These are phyloP conservation scores for Mycena vulgaris DNA, from an alignment of 768 basidiomycete species.

Conservation along the genomic window DNA sequence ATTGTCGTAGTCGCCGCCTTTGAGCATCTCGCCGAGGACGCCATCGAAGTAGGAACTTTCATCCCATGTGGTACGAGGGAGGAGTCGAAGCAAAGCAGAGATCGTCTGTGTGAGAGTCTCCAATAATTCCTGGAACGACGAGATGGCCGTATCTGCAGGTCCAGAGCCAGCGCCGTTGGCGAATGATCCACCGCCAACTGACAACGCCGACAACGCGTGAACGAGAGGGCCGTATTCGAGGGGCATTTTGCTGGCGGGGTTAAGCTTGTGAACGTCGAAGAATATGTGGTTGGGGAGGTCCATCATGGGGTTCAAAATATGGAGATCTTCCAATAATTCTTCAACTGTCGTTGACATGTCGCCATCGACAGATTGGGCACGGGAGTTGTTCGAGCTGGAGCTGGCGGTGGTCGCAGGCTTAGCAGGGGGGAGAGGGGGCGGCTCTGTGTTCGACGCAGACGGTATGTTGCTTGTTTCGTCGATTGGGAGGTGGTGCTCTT, in stretches of 20 bases:
- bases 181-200: constrained; percentile 88
- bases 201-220: constrained; percentile 88
- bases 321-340: constrained; percentile 79
- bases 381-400: constrained; percentile 70
- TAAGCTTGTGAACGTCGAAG: constrained; percentile 80
- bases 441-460: constrained; percentile 66
- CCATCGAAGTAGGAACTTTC: constrained; percentile 92
- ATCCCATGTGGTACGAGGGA: constrained; percentile 92
- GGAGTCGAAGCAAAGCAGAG: constrained; percentile 86
- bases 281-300: constrained; percentile 80
- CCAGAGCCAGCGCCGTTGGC: constrained; percentile 88
- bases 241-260: constrained; percentile 84
- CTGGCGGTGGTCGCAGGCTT: constrained; percentile 52
- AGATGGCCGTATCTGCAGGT: constrained; percentile 92
- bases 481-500: constrained; percentile 50
- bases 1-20: constrained; percentile 91
- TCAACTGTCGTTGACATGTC: constrained; percentile 67
- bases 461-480: constrained; percentile 61
- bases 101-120: constrained; percentile 94
- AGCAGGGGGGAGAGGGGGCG: constrained; percentile 53
- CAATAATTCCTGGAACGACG: constrained; percentile 90
- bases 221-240: constrained; percentile 89
- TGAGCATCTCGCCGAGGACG: constrained; percentile 89
- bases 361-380: constrained; percentile 73
- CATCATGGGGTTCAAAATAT: constrained; percentile 72